These are phyloP conservation scores for Trifolium pratense DNA, from an alignment of 306 rosid genomes.

Conservation along the genomic window DNA sequence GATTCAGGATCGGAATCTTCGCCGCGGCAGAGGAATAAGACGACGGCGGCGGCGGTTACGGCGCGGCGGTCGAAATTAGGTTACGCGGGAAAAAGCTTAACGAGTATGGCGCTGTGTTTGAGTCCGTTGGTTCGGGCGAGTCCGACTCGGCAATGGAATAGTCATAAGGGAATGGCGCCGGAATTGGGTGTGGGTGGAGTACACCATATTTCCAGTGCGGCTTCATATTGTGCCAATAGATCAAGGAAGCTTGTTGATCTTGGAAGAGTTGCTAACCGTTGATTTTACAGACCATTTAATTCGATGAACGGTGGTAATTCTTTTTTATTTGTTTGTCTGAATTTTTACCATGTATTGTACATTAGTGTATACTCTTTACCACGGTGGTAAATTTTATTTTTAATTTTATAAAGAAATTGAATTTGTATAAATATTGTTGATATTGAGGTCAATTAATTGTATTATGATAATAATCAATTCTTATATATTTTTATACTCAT, in stretches of 20 bases:
- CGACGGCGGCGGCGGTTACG: conserved; percentile 42
- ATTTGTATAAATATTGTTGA: not conserved
- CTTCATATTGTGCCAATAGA: conserved; percentile 36
- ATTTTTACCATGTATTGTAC: not conserved
- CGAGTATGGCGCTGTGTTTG: conserved; percentile 73
- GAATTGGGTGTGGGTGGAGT: conserved; percentile 39
- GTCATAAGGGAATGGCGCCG: conserved; percentile 37
- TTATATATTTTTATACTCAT: too few species aligned
- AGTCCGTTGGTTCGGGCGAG: conserved; percentile 88
- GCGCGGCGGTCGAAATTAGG: conserved; percentile 48
- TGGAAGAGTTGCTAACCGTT: conserved; percentile 38
- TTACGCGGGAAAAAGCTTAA: conserved; percentile 48
- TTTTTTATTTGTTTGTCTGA: not conserved
- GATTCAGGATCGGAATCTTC: conserved; percentile 60
- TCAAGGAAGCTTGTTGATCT: conserved; percentile 46
- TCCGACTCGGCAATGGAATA: conserved; percentile 56
- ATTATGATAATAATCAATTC: not conserved
- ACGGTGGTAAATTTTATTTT: not conserved
- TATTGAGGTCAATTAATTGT: not conserved
- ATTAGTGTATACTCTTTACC: not conserved
- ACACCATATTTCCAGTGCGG: conserved; percentile 34
- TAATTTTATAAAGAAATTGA: not conserved
- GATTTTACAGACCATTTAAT: not conserved
- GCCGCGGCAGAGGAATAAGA: conserved; percentile 42
- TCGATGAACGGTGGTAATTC: not conserved